Evolutionary conservation across 441 rosid genomes (phyloP).

Genomic region (Adansonia gregorii): DNA sequence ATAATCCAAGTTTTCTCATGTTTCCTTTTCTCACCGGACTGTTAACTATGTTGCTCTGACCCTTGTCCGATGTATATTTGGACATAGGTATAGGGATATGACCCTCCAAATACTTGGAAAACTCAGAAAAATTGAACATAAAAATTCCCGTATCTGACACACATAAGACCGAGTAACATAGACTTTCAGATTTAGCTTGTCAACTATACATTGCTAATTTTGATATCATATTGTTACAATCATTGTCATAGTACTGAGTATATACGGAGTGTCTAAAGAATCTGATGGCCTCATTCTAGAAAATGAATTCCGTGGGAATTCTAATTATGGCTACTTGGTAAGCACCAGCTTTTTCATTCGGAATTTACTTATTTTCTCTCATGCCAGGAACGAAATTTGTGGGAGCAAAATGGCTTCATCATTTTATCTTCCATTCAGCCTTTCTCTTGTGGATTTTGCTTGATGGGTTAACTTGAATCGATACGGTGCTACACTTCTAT

Average conservation of each 20-base stretch:
- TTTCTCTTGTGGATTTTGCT: not conserved
- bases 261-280: conserved; percentile 5
- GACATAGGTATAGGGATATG: too few relatives aligned
- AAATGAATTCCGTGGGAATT: not conserved
- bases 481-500: not conserved
- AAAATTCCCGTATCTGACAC: too few relatives aligned
- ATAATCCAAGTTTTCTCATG: not conserved
- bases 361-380: not conserved
- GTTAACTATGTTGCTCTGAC: too few relatives aligned
- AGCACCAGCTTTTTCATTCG: not conserved
- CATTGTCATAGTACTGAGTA: not conserved
- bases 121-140: too few relatives aligned
- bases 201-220: not conserved
- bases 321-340: not conserved
- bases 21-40: not conserved
- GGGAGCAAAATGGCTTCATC: not conserved
- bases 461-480: not conserved
- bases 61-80: too few relatives aligned
- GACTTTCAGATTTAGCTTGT: not conserved
- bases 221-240: not conserved
- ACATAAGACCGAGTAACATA: too few relatives aligned
- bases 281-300: conserved; percentile 9
- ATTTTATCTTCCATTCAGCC: conserved; percentile 2
- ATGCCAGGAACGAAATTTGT: not conserved
- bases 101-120: too few relatives aligned